Conservation (phyloP, 1,284 basidiomycete genomes). For the Malassezia globosa region DNA sequence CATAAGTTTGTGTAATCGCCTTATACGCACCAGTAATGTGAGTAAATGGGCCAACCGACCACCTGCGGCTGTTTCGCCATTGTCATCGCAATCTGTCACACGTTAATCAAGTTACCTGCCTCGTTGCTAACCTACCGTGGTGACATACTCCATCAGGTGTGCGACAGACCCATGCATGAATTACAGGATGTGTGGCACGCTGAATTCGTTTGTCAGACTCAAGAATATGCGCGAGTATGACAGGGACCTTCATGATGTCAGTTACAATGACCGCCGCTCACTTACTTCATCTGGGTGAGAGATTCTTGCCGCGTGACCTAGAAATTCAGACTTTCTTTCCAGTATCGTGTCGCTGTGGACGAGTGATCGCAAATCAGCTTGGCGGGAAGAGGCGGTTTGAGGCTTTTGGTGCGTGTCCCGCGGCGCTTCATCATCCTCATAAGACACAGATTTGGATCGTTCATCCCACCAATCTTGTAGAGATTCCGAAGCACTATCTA, state of each 20-base stretch:
- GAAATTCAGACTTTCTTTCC: conserved; percentile 46
- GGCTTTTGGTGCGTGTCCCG: background rate
- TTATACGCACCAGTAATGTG: conserved; percentile 27
- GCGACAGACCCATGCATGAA: conserved; percentile 45
- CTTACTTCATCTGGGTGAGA: conserved; percentile 33
- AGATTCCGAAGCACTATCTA: conserved; percentile 41
- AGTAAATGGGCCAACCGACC: conserved; percentile 46
- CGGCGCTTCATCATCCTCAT: background rate
- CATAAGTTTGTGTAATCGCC: too few species aligned
- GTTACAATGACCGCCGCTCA: background rate
- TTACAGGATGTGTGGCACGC: conserved; percentile 41
- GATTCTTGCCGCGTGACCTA: conserved; percentile 40
- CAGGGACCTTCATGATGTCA: conserved; percentile 16
- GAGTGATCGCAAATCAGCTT: conserved; percentile 11
- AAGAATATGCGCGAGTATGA: conserved; percentile 27
- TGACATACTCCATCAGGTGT: conserved; percentile 29
- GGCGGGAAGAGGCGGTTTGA: background rate
- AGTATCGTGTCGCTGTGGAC: conserved; percentile 31
- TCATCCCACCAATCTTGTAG: conserved; percentile 30
- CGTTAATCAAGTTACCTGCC: background rate
- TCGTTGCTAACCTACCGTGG: conserved; percentile 22
- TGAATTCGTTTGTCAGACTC: conserved; percentile 29
- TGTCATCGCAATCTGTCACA: conserved; percentile 37
- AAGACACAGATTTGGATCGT: background rate
- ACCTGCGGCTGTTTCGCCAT: conserved; percentile 47